phyloP scores from a whole-genome alignment of 257 asterid genomes.

The Coffea canephora region DNA sequence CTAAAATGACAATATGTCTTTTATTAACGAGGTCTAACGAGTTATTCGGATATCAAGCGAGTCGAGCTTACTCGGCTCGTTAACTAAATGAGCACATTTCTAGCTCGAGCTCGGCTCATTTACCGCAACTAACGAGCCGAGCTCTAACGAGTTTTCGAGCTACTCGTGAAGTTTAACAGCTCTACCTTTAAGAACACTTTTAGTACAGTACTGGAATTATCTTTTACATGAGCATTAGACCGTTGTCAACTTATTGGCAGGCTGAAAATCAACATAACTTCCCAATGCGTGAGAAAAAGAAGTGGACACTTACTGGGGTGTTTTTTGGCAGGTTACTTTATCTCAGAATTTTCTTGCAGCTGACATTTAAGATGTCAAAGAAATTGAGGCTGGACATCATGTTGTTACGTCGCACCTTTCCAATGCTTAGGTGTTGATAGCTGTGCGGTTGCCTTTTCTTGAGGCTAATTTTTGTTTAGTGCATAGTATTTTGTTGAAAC shows the following conservation, averaged over 20 bases:
- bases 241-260: not conserved
- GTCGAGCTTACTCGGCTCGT: no score
- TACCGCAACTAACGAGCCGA: no score
- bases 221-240: not conserved
- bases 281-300: not conserved
- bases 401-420: not conserved
- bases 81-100: no score
- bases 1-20: no score
- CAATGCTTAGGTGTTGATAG: not conserved
- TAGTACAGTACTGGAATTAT: no score
- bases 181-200: no score
- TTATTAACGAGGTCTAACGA: no score
- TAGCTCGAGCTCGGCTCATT: no score
- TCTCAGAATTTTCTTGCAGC: slow-evolving; percentile 70
- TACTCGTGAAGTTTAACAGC: no score
- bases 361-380: slow-evolving; percentile 43
- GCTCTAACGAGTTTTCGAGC: no score
- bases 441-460: not conserved
- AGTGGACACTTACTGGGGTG: not conserved
- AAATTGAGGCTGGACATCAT: not conserved
- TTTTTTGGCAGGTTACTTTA: slow-evolving; percentile 56
- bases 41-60: no score
- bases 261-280: not conserved
- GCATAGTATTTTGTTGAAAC: no score
- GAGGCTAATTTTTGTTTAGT: not conserved